Evolutionary conservation across 2,329 filamentous ascomycete species (phyloP).

Genomic region (Hymenoscyphus repandus): DNA sequence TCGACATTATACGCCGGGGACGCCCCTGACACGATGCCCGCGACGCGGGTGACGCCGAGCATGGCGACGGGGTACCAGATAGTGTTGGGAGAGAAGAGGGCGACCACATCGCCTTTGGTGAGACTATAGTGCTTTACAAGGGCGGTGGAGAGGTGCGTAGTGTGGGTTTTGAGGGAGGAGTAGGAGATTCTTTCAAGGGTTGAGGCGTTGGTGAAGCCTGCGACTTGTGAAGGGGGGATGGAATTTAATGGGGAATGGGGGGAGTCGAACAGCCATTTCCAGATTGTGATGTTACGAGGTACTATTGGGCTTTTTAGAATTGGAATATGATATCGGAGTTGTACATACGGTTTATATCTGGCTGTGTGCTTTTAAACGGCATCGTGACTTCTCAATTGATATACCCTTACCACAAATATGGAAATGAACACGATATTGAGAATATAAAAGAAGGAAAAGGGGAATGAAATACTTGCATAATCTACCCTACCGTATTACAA

Average conservation of each 20-base stretch:
- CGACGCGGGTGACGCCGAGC: conserved; percentile 46
- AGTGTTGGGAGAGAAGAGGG: conserved; percentile 58
- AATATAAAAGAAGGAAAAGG: too few relatives aligned
- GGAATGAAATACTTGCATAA: too few relatives aligned
- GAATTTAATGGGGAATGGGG: conserved; percentile 39
- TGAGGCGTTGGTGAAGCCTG: conserved; percentile 48
- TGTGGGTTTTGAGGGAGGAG: conserved; percentile 50
- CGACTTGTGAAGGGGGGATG: conserved; percentile 23
- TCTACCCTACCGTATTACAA: too few relatives aligned
- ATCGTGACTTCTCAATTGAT: conserved; percentile 8
- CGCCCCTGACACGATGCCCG: conserved; percentile 55
- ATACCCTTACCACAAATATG: neutral
- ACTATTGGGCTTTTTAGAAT: neutral
- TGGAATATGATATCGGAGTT: neutral
- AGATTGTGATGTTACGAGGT: conserved; percentile 43
- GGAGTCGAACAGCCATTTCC: conserved; percentile 58
- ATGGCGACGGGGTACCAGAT: conserved; percentile 64
- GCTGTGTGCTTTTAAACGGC: conserved; percentile 24
- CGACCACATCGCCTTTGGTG: conserved; percentile 48
- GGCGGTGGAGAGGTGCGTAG: conserved; percentile 55
- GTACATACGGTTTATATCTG: conserved; percentile 22
- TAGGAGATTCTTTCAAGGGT: conserved; percentile 55
- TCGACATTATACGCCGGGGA: conserved; percentile 62
- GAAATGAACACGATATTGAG: too few relatives aligned
- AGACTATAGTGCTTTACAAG: conserved; percentile 51